A percentile compares a stretch with the other conserved stretches of the same genome.
Evolutionary conservation across 1,284 basidiomycete species (phyloP).

Genomic region (Flammula alnicola): DNA sequence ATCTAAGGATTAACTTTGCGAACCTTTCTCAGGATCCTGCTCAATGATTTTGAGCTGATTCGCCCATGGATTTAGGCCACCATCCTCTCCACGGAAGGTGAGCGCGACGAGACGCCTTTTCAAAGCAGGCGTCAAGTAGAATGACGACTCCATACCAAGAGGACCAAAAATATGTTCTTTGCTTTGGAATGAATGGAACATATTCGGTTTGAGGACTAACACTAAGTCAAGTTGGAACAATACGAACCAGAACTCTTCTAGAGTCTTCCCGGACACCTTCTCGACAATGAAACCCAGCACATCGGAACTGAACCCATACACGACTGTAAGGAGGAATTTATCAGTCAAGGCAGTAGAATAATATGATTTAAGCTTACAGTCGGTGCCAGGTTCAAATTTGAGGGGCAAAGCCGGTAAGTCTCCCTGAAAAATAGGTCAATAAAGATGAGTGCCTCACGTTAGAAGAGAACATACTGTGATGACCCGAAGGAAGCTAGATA

Average conservation of each 20-base stretch:
- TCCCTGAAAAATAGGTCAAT: constrained; percentile 21
- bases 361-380: constrained; percentile 25
- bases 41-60: constrained; percentile 27
- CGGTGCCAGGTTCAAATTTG: constrained; percentile 35
- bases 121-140: constrained; percentile 34
- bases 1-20: not conserved
- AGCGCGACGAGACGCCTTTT: constrained; percentile 29
- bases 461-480: constrained; percentile 14
- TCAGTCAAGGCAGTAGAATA: not conserved
- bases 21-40: constrained; percentile 34
- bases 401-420: too few relatives aligned
- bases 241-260: constrained; percentile 36
- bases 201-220: not conserved
- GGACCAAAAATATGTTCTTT: constrained; percentile 38
- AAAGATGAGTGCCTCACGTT: not conserved
- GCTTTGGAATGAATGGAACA: constrained; percentile 22
- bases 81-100: constrained; percentile 29
- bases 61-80: constrained; percentile 25
- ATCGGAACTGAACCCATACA: constrained; percentile 37
- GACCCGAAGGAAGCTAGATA: constrained; percentile 16
- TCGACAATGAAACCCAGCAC: constrained; percentile 33
- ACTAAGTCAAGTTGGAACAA: not conserved
- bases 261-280: constrained; percentile 29
- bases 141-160: constrained; percentile 37
- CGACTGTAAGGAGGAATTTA: constrained; percentile 19